Base-by-base conservation (phyloP, 23 red algal species). In the Gracilaria gracilis region DNA sequence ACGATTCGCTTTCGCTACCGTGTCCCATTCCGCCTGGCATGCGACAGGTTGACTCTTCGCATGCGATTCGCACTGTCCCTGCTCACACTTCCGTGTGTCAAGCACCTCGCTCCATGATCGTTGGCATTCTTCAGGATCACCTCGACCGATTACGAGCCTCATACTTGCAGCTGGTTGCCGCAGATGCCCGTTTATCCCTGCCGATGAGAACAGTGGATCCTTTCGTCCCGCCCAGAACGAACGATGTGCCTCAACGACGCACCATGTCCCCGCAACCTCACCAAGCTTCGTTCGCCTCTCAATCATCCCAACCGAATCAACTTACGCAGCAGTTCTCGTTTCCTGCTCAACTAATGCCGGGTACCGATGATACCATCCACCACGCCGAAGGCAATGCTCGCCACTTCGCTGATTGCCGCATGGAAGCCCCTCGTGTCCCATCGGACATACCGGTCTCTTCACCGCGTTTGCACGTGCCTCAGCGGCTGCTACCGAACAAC, bases 1-100 rank as follows among this genome's bases (percentile, higher is more conserved):
- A 74, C 54, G 86, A 77, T 49, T 19, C 51, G 27, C 44, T 71
- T 47, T 14, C 75, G 21, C 38, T 89, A 33, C 86, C 69, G 15
- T 61, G 28, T 17, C 50, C 54, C 5, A 40, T 89, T n/a, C 39
- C 38, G 38, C 72, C 49, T 46, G 86, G 75, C 21, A 71, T 71
- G 33, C 70, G 78, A 46, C 40, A 57, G 20, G 55, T 32, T 36
- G 64, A 67, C 4, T 69, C 72, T 39, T 35, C 69, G 1, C n/a
- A 35, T 61, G 23, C 46, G 24, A 7, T 51, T 20, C 72, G 72
- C 48, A 70, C 86, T 44, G 61, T 79, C n/a, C 86, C 86, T 9
- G 69, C 50, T 9, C 86, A 89, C 50, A 66, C 36, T 13, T 28
- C 49, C 21, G 21, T 42, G 20, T 89, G 86, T 61, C 69, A 27